phyloP scores from a whole-genome alignment of 228 moss, liverwort and hornwort species.

The Sphagnum fallax region DNA sequence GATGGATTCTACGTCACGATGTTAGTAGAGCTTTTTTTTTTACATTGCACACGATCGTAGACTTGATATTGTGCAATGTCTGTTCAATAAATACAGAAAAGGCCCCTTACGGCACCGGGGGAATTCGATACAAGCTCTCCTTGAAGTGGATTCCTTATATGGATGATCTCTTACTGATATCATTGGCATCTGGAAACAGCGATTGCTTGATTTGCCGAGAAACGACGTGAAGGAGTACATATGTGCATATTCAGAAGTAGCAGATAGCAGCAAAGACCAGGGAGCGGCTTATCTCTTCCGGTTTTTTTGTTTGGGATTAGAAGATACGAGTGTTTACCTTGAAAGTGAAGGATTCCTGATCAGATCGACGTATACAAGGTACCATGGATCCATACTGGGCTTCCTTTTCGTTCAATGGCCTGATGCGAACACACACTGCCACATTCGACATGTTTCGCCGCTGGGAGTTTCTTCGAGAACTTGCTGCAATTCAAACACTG shows the following conservation, averaged over 20 bases:
- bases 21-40: no score
- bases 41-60: no score
- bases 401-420: constrained; percentile 22
- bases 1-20: no score
- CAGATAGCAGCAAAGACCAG: neutral
- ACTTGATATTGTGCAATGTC: no score
- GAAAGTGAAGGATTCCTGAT: constrained; percentile 23
- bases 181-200: neutral
- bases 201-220: neutral
- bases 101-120: no score
- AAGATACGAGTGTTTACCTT: constrained; percentile 11
- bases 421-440: constrained; percentile 22
- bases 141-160: neutral
- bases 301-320: neutral
- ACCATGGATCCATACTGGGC: constrained; percentile 8
- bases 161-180: neutral
- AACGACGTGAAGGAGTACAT: neutral
- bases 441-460: constrained; percentile 16
- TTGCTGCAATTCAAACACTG: neutral
- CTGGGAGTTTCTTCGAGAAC: neutral
- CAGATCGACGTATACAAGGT: constrained; percentile 9
- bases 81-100: no score
- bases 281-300: neutral
- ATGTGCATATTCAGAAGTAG: neutral
- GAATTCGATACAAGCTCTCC: no score